Percentiles rank a stretch among this genome's conserved stretches.
Conservation (phyloP, 2,329 filamentous ascomycete genomes). For the Didymella glomerata region DNA sequence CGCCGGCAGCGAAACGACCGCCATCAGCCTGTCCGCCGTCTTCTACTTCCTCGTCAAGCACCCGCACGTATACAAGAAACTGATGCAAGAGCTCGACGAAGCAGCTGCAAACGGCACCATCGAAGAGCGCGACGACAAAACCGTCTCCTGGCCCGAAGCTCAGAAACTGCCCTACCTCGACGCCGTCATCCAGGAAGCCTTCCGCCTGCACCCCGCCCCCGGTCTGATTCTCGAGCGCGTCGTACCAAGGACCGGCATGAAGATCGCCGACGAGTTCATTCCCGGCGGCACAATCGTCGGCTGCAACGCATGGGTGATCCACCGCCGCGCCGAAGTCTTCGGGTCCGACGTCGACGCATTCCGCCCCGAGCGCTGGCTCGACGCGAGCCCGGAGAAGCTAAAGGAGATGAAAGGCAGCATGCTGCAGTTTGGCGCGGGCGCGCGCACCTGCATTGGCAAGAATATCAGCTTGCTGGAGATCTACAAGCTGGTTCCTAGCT, state of each 20-base stretch:
- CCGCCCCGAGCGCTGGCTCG: slow-evolving; percentile 73
- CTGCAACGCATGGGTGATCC: slow-evolving; percentile 78
- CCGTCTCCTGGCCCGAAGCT: slow-evolving; percentile 74
- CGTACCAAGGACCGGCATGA: slow-evolving; percentile 69
- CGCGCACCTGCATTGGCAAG: slow-evolving; percentile 72
- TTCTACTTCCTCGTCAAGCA: slow-evolving; percentile 78
- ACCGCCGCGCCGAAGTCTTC: slow-evolving; percentile 72
- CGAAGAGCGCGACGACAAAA: slow-evolving; percentile 57
- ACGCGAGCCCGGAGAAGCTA: slow-evolving; percentile 63
- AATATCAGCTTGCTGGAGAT: slow-evolving; percentile 61
- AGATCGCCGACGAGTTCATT: slow-evolving; percentile 69
- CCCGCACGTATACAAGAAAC: slow-evolving; percentile 61
- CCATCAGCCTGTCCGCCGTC: slow-evolving; percentile 74
- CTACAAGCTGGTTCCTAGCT: slow-evolving; percentile 62
- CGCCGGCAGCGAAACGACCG: slow-evolving; percentile 81
- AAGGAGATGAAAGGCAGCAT: slow-evolving; percentile 74
- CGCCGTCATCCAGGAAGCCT: slow-evolving; percentile 79
- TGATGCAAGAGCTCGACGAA: slow-evolving; percentile 70
- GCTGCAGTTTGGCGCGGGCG: slow-evolving; percentile 77
- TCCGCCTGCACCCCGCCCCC: slow-evolving; percentile 77
- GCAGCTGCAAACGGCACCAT: slow-evolving; percentile 62
- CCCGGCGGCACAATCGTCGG: slow-evolving; percentile 77
- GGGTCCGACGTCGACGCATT: slow-evolving; percentile 72
- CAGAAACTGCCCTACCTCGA: slow-evolving; percentile 79
- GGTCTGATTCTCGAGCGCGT: slow-evolving; percentile 78